phyloP scores from a whole-genome alignment of 306 rosid genomes.

The Cyamopsis tetragonoloba region DNA sequence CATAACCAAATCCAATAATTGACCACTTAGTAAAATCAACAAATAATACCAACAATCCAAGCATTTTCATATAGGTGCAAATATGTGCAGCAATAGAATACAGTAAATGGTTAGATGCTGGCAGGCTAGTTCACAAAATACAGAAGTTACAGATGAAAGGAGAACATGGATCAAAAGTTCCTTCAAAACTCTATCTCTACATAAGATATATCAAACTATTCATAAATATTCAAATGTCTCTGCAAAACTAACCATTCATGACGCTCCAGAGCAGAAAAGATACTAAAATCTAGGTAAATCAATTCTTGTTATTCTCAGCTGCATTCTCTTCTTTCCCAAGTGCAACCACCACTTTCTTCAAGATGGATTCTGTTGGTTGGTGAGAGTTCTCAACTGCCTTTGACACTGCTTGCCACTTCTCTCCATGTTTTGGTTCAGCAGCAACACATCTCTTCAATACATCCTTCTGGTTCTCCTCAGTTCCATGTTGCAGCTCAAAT shows the following conservation, averaged over 20 bases:
- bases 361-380: constrained; percentile 73
- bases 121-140: neutral
- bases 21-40: no score
- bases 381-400: constrained; percentile 94
- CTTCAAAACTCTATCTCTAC: constrained; percentile 13
- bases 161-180: constrained; percentile 5
- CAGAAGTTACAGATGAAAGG: neutral
- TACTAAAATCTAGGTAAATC: constrained; percentile 17
- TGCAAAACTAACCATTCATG: constrained; percentile 3
- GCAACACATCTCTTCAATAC: constrained; percentile 64
- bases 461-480: constrained; percentile 78
- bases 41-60: neutral
- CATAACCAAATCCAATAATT: no score
- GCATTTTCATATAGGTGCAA: neutral
- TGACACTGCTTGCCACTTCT: constrained; percentile 78
- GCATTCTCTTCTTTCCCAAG: constrained; percentile 82
- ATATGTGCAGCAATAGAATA: neutral
- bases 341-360: constrained; percentile 75
- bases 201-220: neutral
- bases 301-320: constrained; percentile 53
- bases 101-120: neutral
- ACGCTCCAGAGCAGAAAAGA: neutral
- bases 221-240: neutral
- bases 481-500: constrained; percentile 89
- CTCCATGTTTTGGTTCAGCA: constrained; percentile 94